Percentiles rank a stretch among this genome's conserved stretches.
Evolutionary conservation across 2,329 filamentous ascomycete species (phyloP).

Genomic region (Xylariaceae sp.): DNA sequence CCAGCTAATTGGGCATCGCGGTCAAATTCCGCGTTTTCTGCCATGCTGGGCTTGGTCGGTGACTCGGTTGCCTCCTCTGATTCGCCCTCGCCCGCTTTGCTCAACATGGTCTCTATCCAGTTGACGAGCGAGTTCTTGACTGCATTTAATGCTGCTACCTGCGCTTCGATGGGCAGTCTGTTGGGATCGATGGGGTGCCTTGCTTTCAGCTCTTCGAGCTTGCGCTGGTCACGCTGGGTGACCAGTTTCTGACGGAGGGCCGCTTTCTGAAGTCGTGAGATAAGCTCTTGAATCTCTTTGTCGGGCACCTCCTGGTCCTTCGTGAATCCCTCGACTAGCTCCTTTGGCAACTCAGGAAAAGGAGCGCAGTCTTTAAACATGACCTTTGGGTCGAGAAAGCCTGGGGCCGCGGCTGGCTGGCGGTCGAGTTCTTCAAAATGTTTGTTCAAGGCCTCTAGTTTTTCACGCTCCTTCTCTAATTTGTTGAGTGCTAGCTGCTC

Average conservation of each 20-base stretch:
- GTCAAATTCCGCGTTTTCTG: constrained; percentile 31
- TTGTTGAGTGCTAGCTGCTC: constrained; percentile 58
- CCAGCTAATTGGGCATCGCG: constrained; percentile 50
- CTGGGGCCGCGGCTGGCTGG: constrained; percentile 57
- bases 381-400: constrained; percentile 56
- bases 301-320: constrained; percentile 47
- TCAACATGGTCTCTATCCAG: constrained; percentile 69
- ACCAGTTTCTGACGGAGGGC: constrained; percentile 64
- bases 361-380: constrained; percentile 52
- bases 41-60: constrained; percentile 24
- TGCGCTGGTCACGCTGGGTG: constrained; percentile 61
- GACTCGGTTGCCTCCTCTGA: constrained; percentile 26
- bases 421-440: constrained; percentile 57
- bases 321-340: constrained; percentile 57
- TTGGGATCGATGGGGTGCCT: constrained; percentile 45
- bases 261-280: constrained; percentile 62
- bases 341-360: constrained; percentile 58
- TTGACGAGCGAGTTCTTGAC: constrained; percentile 66
- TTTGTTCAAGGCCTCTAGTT: constrained; percentile 56
- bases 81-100: constrained; percentile 52
- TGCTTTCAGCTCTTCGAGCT: constrained; percentile 55
- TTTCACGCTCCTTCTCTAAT: constrained; percentile 58
- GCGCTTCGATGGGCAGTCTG: constrained; percentile 45
- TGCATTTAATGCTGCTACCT: constrained; percentile 58
- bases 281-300: constrained; percentile 53